Conservation (phyloP, 2,329 filamentous ascomycete genomes). For the Akanthomyces lecanii region DNA sequence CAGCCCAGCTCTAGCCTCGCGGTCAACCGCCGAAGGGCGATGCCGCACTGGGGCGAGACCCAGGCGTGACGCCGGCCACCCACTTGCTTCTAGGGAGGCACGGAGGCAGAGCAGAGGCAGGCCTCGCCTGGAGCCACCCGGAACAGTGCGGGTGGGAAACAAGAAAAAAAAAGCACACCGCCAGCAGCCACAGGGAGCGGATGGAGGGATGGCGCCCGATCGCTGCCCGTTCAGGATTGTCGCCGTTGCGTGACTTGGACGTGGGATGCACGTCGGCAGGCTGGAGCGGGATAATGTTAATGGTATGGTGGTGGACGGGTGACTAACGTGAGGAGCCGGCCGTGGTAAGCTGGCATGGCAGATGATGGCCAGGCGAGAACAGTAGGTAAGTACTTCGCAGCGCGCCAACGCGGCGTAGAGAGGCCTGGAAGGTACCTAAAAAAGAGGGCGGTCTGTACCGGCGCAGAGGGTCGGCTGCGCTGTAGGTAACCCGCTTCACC, state of each 20-base stretch:
- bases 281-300: neutral
- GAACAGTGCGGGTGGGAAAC: neutral
- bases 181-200: neutral
- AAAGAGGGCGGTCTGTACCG: neutral
- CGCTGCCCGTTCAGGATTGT: slow-evolving; percentile 1
- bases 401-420: neutral
- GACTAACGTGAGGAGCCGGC: slow-evolving; percentile 7
- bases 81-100: neutral
- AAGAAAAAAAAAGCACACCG: slow-evolving; percentile 2
- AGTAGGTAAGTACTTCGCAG: neutral
- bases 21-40: neutral
- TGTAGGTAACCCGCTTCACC: neutral
- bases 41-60: neutral
- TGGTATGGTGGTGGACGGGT: neutral
- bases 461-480: neutral
- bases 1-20: slow-evolving; percentile 7
- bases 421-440: neutral
- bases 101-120: neutral
- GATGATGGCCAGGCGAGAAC: neutral
- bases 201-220: slow-evolving; percentile 3
- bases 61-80: slow-evolving; percentile 8
- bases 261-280: neutral
- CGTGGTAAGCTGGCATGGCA: neutral
- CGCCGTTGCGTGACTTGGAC: slow-evolving; percentile 7
- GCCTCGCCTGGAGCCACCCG: neutral